These are phyloP conservation scores for Andrographis paniculata DNA, from an alignment of 305 asterid genomes.

Conservation along the genomic window DNA sequence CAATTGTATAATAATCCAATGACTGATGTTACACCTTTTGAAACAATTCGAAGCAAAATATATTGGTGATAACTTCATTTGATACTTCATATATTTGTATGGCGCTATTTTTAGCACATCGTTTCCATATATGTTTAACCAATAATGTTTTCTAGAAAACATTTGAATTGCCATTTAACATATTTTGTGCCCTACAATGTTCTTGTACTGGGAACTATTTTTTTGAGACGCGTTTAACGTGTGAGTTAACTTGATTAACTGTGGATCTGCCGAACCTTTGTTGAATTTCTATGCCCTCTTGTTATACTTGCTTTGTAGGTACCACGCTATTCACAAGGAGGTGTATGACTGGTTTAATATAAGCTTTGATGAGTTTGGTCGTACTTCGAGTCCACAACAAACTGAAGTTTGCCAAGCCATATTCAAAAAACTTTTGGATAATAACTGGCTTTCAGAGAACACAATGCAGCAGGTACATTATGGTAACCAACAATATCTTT, in stretches of 20 bases:
- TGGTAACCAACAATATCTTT: slow-evolving; percentile 7
- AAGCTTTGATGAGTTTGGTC: slow-evolving; percentile 90
- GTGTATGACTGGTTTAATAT: slow-evolving; percentile 85
- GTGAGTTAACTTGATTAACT: not conserved
- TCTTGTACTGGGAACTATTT: no score
- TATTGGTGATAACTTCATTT: no score
- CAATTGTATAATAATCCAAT: no score
- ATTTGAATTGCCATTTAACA: no score
- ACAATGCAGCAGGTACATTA: slow-evolving; percentile 70
- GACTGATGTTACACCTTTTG: no score
- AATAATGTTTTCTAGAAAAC: no score
- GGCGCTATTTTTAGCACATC: no score
- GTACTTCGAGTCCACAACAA: slow-evolving; percentile 89
- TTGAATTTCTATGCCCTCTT: slow-evolving; percentile 7
- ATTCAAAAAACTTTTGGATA: slow-evolving; percentile 65
- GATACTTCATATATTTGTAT: no score
- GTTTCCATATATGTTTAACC: no score
- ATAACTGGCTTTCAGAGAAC: slow-evolving; percentile 77
- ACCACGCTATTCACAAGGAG: slow-evolving; percentile 71
- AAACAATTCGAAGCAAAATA: no score
- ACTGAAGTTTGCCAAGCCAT: slow-evolving; percentile 86
- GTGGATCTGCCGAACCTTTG: not conserved
- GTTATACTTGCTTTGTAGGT: slow-evolving; percentile 32
- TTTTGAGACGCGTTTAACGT: not conserved
- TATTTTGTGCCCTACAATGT: no score